phyloP scores from a whole-genome alignment of 2,329 filamentous ascomycete species.

The Dryadomyces quercivorus region DNA sequence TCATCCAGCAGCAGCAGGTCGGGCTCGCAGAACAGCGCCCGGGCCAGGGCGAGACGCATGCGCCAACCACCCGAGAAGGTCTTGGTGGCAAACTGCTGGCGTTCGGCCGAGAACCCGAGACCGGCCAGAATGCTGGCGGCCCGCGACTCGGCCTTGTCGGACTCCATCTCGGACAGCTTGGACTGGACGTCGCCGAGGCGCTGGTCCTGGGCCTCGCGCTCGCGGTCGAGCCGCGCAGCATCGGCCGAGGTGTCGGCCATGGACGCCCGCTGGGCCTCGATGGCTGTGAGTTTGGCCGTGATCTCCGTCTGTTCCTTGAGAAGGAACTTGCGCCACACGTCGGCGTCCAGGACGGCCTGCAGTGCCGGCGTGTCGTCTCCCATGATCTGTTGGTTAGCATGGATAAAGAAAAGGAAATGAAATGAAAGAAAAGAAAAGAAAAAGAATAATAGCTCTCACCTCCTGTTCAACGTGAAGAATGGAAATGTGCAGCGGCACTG shows the following conservation, averaged over 20 bases:
- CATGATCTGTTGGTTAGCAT: slow-evolving; percentile 47
- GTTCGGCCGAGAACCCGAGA: slow-evolving; percentile 88
- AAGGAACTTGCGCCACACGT: slow-evolving; percentile 96
- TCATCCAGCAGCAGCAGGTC: slow-evolving; percentile 94
- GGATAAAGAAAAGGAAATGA: neutral
- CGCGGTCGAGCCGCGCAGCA: slow-evolving; percentile 70
- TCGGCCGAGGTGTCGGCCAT: slow-evolving; percentile 89
- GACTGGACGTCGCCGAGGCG: slow-evolving; percentile 83
- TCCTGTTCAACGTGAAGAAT: slow-evolving; percentile 99
- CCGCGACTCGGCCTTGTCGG: slow-evolving; percentile 91
- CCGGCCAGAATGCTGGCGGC: slow-evolving; percentile 93
- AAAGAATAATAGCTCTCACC: slow-evolving; percentile 29
- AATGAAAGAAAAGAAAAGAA: too few species aligned
- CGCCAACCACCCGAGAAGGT: slow-evolving; percentile 99
- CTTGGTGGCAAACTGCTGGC: slow-evolving; percentile 86
- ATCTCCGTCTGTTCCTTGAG: slow-evolving; percentile 87
- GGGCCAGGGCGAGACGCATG: slow-evolving; percentile 89
- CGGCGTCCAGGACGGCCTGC: slow-evolving; percentile 90
- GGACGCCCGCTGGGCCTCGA: slow-evolving; percentile 65
- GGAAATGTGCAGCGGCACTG: slow-evolving; percentile 93
- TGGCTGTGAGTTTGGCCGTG: slow-evolving; percentile 55
- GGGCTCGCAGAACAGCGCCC: slow-evolving; percentile 95
- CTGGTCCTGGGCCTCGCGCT: slow-evolving; percentile 80
- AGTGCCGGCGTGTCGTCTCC: slow-evolving; percentile 92
- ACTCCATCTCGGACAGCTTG: slow-evolving; percentile 97